Percentiles rank a stretch among this genome's conserved stretches.
Conservation (phyloP, 2,329 filamentous ascomycete genomes). For the Paracamarosporium sp. region DNA sequence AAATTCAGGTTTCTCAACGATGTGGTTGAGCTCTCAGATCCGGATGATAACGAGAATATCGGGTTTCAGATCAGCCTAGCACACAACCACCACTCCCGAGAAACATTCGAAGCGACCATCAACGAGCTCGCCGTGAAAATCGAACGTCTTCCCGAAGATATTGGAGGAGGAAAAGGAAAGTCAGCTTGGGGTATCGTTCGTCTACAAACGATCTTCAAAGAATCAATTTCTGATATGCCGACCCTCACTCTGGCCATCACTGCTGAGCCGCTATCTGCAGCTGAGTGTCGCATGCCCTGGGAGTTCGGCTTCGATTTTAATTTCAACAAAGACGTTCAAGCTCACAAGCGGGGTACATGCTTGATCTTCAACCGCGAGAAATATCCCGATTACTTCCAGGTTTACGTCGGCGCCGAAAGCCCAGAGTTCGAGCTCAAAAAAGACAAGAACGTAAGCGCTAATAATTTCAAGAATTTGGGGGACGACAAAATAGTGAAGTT, state of each 20-base stretch:
- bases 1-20: conserved; percentile 12
- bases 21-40: conserved; percentile 4
- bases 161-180: not conserved
- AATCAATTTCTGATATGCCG: not conserved
- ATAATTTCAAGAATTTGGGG: not conserved
- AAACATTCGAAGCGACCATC: not conserved
- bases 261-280: not conserved
- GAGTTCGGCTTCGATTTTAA: conserved; percentile 13
- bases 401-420: not conserved
- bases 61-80: conserved; percentile 5
- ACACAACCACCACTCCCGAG: not conserved
- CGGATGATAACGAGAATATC: not conserved
- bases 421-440: not conserved
- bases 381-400: not conserved
- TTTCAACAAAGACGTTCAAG: not conserved
- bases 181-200: not conserved
- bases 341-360: not conserved
- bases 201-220: conserved; percentile 2
- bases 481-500: not conserved
- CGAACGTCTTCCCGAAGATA: not conserved
- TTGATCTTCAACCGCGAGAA: conserved; percentile 2
- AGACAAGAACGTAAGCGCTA: not conserved
- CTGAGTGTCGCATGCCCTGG: not conserved
- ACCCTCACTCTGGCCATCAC: conserved; percentile 3
- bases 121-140: conserved; percentile 12